These are phyloP conservation scores for Sporodiniella umbellata DNA, from an alignment of 371 early-diverging fungal genomes.

Conservation along the genomic window DNA sequence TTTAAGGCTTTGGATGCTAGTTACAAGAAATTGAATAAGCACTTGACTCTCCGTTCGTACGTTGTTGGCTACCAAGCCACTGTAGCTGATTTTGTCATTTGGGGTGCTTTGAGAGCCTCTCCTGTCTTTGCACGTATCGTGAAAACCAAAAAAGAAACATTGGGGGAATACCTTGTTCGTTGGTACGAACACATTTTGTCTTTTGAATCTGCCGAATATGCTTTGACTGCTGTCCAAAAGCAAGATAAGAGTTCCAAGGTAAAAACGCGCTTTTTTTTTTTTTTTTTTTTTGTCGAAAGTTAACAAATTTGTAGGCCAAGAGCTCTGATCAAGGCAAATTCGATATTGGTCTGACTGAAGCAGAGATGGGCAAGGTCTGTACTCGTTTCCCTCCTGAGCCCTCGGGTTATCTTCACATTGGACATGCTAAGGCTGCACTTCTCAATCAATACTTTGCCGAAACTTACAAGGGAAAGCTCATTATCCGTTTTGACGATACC, in stretches of 20 bases:
- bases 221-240: constrained; percentile 52
- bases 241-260: constrained; percentile 43
- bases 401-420: constrained; percentile 98
- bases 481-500: constrained; percentile 99
- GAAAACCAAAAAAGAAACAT: constrained; percentile 70
- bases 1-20: constrained; percentile 71
- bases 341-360: constrained; percentile 84
- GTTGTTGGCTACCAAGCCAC: constrained; percentile 77
- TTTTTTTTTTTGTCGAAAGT: not conserved
- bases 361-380: constrained; percentile 85
- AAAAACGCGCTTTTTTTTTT: not conserved
- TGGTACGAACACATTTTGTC: constrained; percentile 82
- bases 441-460: constrained; percentile 98
- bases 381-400: constrained; percentile 99
- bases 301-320: constrained; percentile 16
- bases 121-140: constrained; percentile 76
- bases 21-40: constrained; percentile 70
- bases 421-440: constrained; percentile 99
- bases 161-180: constrained; percentile 73
- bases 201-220: constrained; percentile 53
- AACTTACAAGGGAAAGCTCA: constrained; percentile 88
- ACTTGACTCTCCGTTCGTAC: constrained; percentile 78
- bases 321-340: constrained; percentile 88
- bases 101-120: constrained; percentile 84
- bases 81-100: constrained; percentile 82